phyloP scores from a whole-genome alignment of 768 basidiomycete species.

The Steccherinum ochraceum region DNA sequence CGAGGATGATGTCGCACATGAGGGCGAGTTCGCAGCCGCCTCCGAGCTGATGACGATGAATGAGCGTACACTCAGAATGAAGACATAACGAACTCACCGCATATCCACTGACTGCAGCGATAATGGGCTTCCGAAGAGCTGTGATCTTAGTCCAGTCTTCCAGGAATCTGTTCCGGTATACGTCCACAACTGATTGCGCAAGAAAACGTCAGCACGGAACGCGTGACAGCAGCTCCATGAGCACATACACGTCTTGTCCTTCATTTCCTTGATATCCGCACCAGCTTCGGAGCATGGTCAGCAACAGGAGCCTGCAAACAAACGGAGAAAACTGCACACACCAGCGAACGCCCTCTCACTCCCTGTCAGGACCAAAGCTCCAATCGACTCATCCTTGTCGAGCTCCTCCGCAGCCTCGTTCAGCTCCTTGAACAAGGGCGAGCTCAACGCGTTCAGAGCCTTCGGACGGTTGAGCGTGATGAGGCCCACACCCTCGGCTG shows the following conservation, averaged over 20 bases:
- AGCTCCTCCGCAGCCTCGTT: conserved; percentile 69
- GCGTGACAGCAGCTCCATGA: no score
- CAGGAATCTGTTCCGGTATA: conserved; percentile 81
- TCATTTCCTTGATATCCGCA: conserved; percentile 99
- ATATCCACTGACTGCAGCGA: conserved; percentile 94
- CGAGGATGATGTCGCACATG: conserved; percentile 94
- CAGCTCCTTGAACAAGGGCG: conserved; percentile 75
- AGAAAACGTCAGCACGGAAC: conserved; percentile 26
- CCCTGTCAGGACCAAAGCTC: conserved; percentile 89
- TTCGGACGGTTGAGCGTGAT: conserved; percentile 88
- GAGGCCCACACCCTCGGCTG: conserved; percentile 64
- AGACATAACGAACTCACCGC: no score
- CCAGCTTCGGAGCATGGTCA: conserved; percentile 50
- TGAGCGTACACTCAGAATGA: neutral
- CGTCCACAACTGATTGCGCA: conserved; percentile 74
- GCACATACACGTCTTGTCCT: conserved; percentile 80
- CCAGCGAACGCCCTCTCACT: conserved; percentile 92
- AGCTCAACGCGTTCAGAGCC: conserved; percentile 81
- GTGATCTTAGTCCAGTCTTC: conserved; percentile 75
- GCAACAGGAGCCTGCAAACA: neutral
- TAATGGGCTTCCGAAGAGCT: conserved; percentile 82
- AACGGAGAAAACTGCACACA: conserved; percentile 27
- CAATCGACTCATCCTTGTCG: conserved; percentile 63
- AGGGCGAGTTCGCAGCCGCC: conserved; percentile 96
- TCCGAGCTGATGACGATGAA: conserved; percentile 57